Conservation (phyloP, 2,329 filamentous ascomycete genomes). For the Colletotrichum lupini region DNA sequence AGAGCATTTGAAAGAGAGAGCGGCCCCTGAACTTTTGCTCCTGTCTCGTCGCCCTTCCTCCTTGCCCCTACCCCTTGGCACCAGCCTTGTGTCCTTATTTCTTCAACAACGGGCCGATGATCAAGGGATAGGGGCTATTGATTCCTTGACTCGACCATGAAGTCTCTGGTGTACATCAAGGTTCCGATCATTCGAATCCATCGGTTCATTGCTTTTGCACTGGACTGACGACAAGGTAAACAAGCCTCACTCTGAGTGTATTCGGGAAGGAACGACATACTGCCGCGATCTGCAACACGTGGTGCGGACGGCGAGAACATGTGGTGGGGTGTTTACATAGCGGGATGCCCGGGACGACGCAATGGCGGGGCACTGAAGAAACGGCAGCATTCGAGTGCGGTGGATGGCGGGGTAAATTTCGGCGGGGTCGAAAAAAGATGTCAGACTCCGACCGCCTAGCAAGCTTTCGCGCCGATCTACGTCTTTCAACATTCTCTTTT, state of each 20-base stretch:
- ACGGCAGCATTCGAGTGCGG: constrained; percentile 8
- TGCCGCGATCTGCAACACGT: constrained; percentile 1
- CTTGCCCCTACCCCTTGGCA: not conserved
- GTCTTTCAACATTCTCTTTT: not conserved
- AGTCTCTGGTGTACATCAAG: not conserved
- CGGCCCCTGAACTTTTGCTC: not conserved
- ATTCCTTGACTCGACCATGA: not conserved
- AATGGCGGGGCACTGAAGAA: constrained; percentile 34
- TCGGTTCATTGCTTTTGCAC: not conserved
- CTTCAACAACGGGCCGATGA: not conserved
- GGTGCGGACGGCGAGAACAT: constrained; percentile 3
- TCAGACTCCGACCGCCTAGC: constrained; percentile 3
- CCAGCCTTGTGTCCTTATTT: not conserved
- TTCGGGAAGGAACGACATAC: not conserved
- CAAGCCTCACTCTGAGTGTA: not conserved
- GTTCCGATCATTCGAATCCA: not conserved
- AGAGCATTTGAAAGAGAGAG: constrained; percentile 19
- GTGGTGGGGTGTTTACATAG: constrained; percentile 5
- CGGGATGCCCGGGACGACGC: constrained; percentile 18
- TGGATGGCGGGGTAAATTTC: constrained; percentile 33
- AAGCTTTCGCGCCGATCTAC: not conserved
- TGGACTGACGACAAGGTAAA: not conserved
- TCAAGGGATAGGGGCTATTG: not conserved
- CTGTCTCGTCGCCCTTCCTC: not conserved
- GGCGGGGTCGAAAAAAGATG: constrained; percentile 32